A percentile compares a stretch with the other conserved stretches of the same genome.
Evolutionary conservation across 2,329 filamentous ascomycete species (phyloP).

Genomic region (Metarhizium rileyi): DNA sequence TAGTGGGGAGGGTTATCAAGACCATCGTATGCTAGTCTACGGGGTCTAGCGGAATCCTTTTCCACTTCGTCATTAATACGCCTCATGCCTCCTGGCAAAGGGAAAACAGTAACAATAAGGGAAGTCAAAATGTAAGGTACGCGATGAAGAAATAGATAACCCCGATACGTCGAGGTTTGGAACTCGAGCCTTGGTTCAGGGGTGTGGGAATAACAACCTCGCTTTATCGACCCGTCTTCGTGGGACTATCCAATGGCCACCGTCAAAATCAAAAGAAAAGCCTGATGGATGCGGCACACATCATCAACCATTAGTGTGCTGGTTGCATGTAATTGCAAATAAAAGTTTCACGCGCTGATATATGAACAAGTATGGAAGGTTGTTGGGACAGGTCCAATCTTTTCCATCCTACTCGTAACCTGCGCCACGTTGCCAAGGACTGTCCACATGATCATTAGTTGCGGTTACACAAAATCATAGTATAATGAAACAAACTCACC

Average conservation of each 20-base stretch:
- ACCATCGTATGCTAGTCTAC: neutral
- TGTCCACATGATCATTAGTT: conserved; percentile 15
- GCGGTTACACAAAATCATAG: neutral
- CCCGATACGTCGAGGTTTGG: neutral
- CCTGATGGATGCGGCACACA: neutral
- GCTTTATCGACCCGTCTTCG: neutral
- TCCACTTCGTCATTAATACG: conserved; percentile 1
- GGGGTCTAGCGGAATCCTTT: neutral
- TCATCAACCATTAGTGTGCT: neutral
- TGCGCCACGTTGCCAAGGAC: conserved; percentile 36
- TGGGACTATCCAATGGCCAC: neutral
- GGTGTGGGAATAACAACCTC: neutral
- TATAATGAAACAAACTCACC: conserved; percentile 16
- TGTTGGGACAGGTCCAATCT: neutral
- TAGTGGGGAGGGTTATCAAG: neutral
- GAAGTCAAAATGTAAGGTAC: neutral
- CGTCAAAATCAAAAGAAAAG: neutral
- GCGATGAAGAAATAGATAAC: neutral
- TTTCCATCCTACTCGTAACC: conserved; percentile 27
- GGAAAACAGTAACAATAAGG: neutral
- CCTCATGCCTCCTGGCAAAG: neutral
- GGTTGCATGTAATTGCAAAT: neutral
- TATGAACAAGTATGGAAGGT: neutral
- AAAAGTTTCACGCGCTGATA: neutral
- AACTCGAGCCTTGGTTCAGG: neutral